Conservation (phyloP, 2,329 filamentous ascomycete species). For the Sporothrix euskadiensis region DNA sequence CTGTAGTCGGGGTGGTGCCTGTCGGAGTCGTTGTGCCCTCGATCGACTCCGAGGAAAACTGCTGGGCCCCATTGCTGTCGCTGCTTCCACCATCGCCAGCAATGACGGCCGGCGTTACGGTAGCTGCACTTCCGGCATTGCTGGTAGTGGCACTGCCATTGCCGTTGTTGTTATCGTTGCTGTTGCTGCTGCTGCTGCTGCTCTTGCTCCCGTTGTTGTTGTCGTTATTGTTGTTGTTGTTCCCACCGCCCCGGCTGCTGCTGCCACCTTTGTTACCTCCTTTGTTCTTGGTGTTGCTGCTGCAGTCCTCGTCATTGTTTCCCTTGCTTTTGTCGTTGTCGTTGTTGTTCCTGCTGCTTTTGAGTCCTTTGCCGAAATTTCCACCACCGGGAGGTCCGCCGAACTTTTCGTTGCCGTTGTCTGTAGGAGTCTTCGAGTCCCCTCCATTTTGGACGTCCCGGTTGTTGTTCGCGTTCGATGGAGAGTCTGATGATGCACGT, state of each 20-base stretch:
- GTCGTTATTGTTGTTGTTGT: background rate
- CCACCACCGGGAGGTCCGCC: background rate
- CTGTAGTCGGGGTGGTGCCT: slow-evolving; percentile 1
- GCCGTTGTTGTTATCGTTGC: slow-evolving; percentile 15
- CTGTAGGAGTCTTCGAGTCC: background rate
- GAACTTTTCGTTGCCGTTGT: background rate
- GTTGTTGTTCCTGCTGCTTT: slow-evolving; percentile 5
- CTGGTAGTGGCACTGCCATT: background rate
- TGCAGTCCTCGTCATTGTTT: slow-evolving; percentile 19
- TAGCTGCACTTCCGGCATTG: background rate
- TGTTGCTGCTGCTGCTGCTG: background rate
- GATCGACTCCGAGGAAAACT: background rate
- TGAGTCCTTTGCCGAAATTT: background rate
- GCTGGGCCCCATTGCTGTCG: slow-evolving; percentile 23
- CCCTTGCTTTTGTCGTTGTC: slow-evolving; percentile 3
- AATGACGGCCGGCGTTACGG: background rate
- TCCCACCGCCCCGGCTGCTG: background rate
- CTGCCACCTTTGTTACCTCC: slow-evolving; percentile 26
- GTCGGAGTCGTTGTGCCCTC: slow-evolving; percentile 1
- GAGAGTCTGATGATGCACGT: background rate
- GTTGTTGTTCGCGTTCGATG: slow-evolving; percentile 2
- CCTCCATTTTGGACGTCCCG: background rate
- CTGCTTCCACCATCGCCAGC: background rate
- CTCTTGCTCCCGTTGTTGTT: slow-evolving; percentile 4
- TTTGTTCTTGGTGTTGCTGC: background rate